Evolutionary conservation across 148 eudicot species (phyloP), one percentile per base, ranked within the genome.

Genomic region (Limonium bicolor): DNA sequence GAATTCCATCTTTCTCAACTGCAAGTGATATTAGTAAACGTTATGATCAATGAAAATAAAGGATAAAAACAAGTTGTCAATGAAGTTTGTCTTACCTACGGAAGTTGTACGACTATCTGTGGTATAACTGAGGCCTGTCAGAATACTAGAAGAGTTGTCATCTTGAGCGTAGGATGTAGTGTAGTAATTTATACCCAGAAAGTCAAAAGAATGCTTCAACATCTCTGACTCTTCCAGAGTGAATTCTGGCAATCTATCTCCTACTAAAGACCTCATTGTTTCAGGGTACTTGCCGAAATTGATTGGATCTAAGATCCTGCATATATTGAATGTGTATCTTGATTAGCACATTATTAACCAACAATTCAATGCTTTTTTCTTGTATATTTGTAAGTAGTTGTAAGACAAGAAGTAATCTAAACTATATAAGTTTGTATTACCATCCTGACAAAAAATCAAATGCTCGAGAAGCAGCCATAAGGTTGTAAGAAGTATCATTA

Each of bases 281-380:
- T 4, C 3, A 23, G 72, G 72, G 50, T 67, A 67, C 6, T 48
- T 39, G 15, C 68, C 72, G 37, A 9, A 57, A 1, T 50, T 50
- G 7, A 77, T 5, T 28, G 84, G 84, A 27, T 72, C 56, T 27
- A 72, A 38, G 33, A 61, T 56, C 84, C 84, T 76, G 38, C 33
- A 8, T n/a, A 8, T 0, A 2, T 2, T n/a, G 2, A 7, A 29
- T n/a, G 12, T 7, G 3, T 4, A 4, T 13, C 13, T 5, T n/a
- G 6, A 9, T 13, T 2, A 1, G 0, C 1, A 34, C 7, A 5
- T n/a, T 5, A n/a, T n/a, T 2, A 13, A n/a, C 0, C 7, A 12
- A n/a, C 3, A 34, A 15, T 9, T 8, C 15, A 34, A 34, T n/a
- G n/a, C n/a, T n/a, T n/a, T n/a, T n/a, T n/a, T n/a, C n/a, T n/a